Evolutionary conservation across 1,139 yeast genomes (phyloP), one percentile per base, ranked within the genome.

Genomic region (Hansenula anomala): DNA sequence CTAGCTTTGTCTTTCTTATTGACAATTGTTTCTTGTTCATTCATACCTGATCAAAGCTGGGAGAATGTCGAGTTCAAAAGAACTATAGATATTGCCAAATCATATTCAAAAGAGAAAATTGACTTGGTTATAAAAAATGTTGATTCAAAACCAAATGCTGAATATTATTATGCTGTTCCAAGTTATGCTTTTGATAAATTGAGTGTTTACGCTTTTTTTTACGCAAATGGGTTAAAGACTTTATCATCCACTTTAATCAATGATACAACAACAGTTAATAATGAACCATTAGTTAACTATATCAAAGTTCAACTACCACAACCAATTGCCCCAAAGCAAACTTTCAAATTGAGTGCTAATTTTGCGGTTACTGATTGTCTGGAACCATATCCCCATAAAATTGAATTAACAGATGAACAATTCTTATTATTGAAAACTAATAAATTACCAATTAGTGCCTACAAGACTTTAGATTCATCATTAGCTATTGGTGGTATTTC

Each of bases 41-140:
- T 57, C 36, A 38, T 41, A 4, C 60, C 64, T 1, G 49, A 55
- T 3, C 41, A 42, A 33, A 49, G 51, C 18, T 66, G 71, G 71
- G 57, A 51, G 36, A 66, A 66, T 43, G 45, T 53, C n/a, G 52
- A 53, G 17, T 49, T 51, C 26, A 44, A 43, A 6, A 58, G 84
- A 49, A 55, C 69, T 11, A 55, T 88, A 32, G 96, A 89, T 54
- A 69, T 89, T 40, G 58, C 75, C 26, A 77, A 76, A 49, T 66
- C 90, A 7, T 90, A 82, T 56, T 71, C 80, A 39, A 78, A 76
- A 49, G 95, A 86, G 57, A 66, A 76, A 13, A 65, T 73, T 39
- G 61, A 73, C 27, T 54, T 89, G 37, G 73, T 68, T 36, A 69
- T 80, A 39, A 75, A 66, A 52, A 92, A 90, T 64, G 63, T 71